These are phyloP conservation scores for Aspergillus incahuasiensis DNA, from an alignment of 495 filamentous ascomycete genomes.

Conservation along the genomic window DNA sequence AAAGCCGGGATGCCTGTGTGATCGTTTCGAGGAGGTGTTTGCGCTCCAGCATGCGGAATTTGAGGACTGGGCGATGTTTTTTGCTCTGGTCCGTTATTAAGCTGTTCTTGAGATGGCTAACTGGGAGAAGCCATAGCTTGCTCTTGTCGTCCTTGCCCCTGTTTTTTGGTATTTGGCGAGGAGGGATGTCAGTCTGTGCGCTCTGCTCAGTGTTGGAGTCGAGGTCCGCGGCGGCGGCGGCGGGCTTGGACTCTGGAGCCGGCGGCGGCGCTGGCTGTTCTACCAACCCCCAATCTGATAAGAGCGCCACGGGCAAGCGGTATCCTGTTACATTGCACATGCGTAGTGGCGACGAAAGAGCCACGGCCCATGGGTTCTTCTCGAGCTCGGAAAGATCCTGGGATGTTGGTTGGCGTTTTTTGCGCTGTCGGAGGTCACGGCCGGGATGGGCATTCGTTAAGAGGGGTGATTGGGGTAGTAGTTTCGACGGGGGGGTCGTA, in stretches of 20 bases:
- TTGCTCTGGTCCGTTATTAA: not conserved
- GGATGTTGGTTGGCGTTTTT: conserved; percentile 34
- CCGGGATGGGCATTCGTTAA: conserved; percentile 18
- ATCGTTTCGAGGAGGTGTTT: conserved; percentile 23
- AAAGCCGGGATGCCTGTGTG: conserved; percentile 4
- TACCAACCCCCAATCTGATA: conserved; percentile 57
- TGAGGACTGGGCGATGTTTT: conserved; percentile 14
- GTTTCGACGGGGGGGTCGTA: conserved; percentile 27
- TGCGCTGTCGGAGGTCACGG: conserved; percentile 17
- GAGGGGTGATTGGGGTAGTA: conserved; percentile 40
- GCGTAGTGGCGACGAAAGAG: conserved; percentile 63
- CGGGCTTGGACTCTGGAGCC: conserved; percentile 26
- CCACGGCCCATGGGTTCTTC: conserved; percentile 43
- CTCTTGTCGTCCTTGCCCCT: not conserved
- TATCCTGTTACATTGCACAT: conserved; percentile 53
- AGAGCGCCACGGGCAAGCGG: conserved; percentile 57
- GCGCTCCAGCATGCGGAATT: conserved; percentile 28
- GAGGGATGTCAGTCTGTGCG: not conserved
- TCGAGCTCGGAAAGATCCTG: conserved; percentile 32
- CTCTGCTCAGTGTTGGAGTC: not conserved
- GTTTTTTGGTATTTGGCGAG: not conserved
- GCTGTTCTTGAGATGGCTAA: conserved; percentile 37
- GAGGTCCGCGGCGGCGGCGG: not conserved
- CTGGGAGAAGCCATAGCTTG: conserved; percentile 57
- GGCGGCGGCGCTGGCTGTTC: conserved; percentile 43